Evolutionary conservation across 805 yeast species (phyloP), one percentile per base, ranked within the genome.

Genomic region (Lipomyces starkeyi): DNA sequence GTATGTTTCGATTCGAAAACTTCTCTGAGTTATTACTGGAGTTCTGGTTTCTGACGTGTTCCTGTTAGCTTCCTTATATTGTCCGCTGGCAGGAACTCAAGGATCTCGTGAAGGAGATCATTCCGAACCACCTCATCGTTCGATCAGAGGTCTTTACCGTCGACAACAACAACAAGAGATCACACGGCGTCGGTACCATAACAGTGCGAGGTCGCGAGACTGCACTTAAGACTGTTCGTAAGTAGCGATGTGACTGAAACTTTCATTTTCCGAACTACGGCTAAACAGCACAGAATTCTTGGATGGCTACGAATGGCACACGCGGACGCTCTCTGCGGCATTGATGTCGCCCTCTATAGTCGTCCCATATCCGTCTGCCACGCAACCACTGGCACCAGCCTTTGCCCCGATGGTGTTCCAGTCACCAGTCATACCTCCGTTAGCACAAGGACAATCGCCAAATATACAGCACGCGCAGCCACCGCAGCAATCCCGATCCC

Each of bases 1-100:
- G 65, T 43, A 43, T 2, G 43, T 34, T 57, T 14, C 49, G 47
- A 58, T 9, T 27, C 43, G 43, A 13, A 5, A 13, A 11, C 40
- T 35, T 14, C 49, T 43, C 43, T 17, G 22, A n/a, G 49, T 43
- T n/a, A 43, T n/a, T 0, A 58, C 14, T 27, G 56, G 2, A 40
- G 47, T 43, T 66, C 34, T 58, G 63, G 40, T 65, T 22, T 43
- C 64, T 29, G 59, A 62, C 55, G 63, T 53, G 9, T 25, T 1
- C 29, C 9, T 29, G 22, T 25, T 59, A 62, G 68, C 60, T 73
- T 7, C 73, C 75, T 13, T 73, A 66, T 62, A 40, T 66, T 35
- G 72, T 68, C 27, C 72, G 66, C 37, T 71, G 74, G 73, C 74
- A 69, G 55, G 73, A 71, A 25, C 70, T 73, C 58, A 68, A 73